These are phyloP conservation scores for Fimicolochytrium jonesii DNA, from an alignment of 192 early-diverging fungal species.

Conservation along the genomic window DNA sequence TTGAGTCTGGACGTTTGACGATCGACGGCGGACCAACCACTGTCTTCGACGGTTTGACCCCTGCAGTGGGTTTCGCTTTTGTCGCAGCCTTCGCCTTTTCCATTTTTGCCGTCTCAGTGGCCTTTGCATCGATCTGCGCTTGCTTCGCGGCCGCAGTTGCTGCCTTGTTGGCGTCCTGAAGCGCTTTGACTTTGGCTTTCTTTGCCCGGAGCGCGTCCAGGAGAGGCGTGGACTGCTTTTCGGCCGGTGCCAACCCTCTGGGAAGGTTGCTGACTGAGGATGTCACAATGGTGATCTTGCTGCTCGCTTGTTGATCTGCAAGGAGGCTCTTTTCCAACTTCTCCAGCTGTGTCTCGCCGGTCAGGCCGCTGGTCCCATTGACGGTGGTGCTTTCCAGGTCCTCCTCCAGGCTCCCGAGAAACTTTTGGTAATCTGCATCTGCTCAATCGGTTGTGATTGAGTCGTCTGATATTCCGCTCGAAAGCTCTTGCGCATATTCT, in stretches of 20 bases:
- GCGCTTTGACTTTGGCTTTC: conserved; percentile 49
- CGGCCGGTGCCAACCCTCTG: conserved; percentile 38
- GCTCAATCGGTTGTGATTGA: too few relatives aligned
- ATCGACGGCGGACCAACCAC: background rate
- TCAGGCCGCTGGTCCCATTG: background rate
- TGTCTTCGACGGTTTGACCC: too few relatives aligned
- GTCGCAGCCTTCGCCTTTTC: background rate
- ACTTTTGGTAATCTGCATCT: conserved; percentile 76
- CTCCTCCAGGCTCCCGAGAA: conserved; percentile 64
- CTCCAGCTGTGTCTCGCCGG: conserved; percentile 49
- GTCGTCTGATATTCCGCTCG: too few relatives aligned
- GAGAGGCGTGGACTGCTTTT: conserved; percentile 71
- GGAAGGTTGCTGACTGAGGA: too few relatives aligned
- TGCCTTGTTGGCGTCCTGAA: conserved; percentile 39
- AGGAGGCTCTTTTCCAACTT: conserved; percentile 33
- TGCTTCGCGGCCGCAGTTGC: conserved; percentile 27
- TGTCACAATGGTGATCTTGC: conserved; percentile 27
- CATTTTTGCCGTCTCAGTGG: background rate
- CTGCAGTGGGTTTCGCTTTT: too few relatives aligned
- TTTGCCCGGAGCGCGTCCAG: conserved; percentile 68
- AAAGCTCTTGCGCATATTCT: background rate
- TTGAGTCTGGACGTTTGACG: background rate
- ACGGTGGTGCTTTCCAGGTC: background rate
- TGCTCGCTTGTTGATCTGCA: conserved; percentile 20
- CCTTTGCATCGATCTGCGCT: background rate